A percentile compares a stretch with the other conserved stretches of the same genome.
phyloP scores from a whole-genome alignment of 768 basidiomycete species.

The Lentinula boryana region DNA sequence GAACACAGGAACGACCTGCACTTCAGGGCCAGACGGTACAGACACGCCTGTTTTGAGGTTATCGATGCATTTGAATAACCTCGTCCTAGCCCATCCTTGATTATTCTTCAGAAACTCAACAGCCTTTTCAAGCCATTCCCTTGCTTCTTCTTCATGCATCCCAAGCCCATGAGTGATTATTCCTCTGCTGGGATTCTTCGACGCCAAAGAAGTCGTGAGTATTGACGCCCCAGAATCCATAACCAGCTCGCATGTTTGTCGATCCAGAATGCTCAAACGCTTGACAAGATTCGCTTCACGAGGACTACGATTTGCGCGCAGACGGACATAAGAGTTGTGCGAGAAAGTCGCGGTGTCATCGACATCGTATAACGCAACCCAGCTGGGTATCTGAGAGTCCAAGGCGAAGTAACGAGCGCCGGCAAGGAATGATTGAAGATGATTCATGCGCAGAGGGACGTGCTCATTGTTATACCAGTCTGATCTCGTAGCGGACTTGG shows the following conservation, averaged over 20 bases:
- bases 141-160: conserved; percentile 5
- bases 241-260: conserved; percentile 31
- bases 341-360: conserved; percentile 33
- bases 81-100: conserved; percentile 33
- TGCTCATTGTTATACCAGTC: conserved; percentile 57
- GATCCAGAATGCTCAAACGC: conserved; percentile 37
- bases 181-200: conserved; percentile 21
- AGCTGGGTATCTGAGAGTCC: conserved; percentile 30
- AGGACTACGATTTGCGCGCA: conserved; percentile 37
- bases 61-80: conserved; percentile 34
- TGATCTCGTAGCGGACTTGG: conserved; percentile 7
- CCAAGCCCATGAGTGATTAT: conserved; percentile 25
- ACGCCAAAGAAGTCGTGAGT: conserved; percentile 25
- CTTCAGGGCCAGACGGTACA: conserved; percentile 19
- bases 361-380: conserved; percentile 48
- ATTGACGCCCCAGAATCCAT: conserved; percentile 26
- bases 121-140: conserved; percentile 17
- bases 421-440: conserved; percentile 38
- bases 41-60: conserved; percentile 29
- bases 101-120: conserved; percentile 14
- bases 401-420: conserved; percentile 38
- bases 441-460: conserved; percentile 42
- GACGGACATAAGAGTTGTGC: conserved; percentile 35
- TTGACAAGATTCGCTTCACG: conserved; percentile 35
- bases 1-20: conserved; percentile 28